Conservation (phyloP, 2,329 filamentous ascomycete genomes). For the Aspergillus glaucus region DNA sequence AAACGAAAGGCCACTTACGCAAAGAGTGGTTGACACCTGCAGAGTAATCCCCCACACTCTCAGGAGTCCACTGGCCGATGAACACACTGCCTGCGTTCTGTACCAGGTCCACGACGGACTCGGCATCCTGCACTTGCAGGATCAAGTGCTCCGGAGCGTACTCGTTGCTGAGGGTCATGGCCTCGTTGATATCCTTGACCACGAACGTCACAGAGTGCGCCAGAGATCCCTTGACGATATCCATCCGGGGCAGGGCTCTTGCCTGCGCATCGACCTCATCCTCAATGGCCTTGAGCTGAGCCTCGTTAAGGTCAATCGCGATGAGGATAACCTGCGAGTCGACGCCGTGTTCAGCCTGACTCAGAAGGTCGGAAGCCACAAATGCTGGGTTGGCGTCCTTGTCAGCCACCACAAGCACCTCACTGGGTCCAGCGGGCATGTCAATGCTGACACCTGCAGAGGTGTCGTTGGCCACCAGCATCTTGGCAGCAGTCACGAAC, state of each 20-base stretch:
- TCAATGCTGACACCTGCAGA: constrained; percentile 93
- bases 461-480: constrained; percentile 96
- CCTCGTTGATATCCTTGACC: constrained; percentile 64
- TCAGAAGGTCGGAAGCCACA: constrained; percentile 88
- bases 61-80: constrained; percentile 91
- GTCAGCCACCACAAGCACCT: constrained; percentile 94
- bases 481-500: constrained; percentile 97
- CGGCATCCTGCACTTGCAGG: constrained; percentile 74
- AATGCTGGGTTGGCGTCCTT: constrained; percentile 83
- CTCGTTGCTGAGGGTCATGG: constrained; percentile 77
- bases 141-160: constrained; percentile 98
- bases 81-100: constrained; percentile 96
- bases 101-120: constrained; percentile 67
- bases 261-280: constrained; percentile 87
- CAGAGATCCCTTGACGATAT: constrained; percentile 87
- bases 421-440: constrained; percentile 95
- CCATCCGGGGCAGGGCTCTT: constrained; percentile 76
- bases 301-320: constrained; percentile 69
- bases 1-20: constrained; percentile 57
- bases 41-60: constrained; percentile 96
- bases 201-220: constrained; percentile 84
- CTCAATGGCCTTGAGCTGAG: constrained; percentile 74
- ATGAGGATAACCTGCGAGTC: constrained; percentile 94
- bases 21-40: constrained; percentile 96
- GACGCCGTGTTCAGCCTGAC: constrained; percentile 92